phyloP scores from a whole-genome alignment of 805 yeast genomes.

The Brettanomyces custersianus region DNA sequence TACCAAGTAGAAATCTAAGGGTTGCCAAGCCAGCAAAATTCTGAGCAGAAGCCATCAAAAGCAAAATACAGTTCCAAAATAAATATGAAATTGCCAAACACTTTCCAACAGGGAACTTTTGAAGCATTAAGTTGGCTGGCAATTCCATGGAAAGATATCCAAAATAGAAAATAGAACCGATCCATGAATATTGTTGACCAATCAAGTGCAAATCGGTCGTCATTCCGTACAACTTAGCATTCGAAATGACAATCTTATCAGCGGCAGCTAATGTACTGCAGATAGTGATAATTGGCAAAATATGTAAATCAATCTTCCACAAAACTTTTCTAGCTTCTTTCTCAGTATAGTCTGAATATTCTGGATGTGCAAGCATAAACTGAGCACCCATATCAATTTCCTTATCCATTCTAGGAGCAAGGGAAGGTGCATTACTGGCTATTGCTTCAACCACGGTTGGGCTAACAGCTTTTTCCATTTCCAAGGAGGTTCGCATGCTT shows the following conservation, averaged over 20 bases:
- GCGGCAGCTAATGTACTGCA: constrained; percentile 17
- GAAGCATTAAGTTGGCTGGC: constrained; percentile 47
- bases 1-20: constrained; percentile 39
- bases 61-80: constrained; percentile 51
- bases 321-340: constrained; percentile 10
- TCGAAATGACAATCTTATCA: constrained; percentile 35
- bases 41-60: constrained; percentile 36
- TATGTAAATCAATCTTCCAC: constrained; percentile 15
- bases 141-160: constrained; percentile 35
- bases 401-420: constrained; percentile 2
- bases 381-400: constrained; percentile 18
- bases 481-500: no score
- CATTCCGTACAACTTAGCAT: constrained; percentile 38
- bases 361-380: constrained; percentile 16
- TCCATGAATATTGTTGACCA: constrained; percentile 28
- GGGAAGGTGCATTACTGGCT: no score
- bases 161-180: constrained; percentile 25
- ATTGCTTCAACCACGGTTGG: no score
- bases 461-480: no score
- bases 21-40: constrained; percentile 37
- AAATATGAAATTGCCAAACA: constrained; percentile 40
- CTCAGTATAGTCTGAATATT: constrained; percentile 15
- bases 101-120: constrained; percentile 48
- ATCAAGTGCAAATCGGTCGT: constrained; percentile 36
- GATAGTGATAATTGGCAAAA: constrained; percentile 22